Conservation (phyloP, 306 rosid genomes). For the Echinosophora koreensis region DNA sequence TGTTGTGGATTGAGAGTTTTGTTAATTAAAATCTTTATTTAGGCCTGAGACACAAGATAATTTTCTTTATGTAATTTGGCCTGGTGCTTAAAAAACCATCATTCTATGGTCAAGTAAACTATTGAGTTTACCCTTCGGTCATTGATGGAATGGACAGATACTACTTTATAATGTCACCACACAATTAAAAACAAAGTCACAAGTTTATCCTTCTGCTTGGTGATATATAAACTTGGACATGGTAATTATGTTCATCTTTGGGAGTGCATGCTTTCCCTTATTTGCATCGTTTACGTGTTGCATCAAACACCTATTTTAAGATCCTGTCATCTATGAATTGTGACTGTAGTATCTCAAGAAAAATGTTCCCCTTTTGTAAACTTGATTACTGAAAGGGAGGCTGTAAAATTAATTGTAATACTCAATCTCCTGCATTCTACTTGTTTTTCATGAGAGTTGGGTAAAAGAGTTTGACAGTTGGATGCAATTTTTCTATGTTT, state of each 20-base stretch:
- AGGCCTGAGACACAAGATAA: not conserved
- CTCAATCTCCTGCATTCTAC: not conserved
- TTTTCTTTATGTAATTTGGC: not conserved
- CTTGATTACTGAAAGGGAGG: not conserved
- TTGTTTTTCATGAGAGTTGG: not conserved
- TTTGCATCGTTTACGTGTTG: not conserved
- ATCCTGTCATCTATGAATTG: not conserved
- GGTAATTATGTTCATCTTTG: not conserved
- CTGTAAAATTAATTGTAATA: not conserved
- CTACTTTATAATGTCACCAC: not conserved
- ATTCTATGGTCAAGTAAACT: not conserved
- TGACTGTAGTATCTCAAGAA: not conserved
- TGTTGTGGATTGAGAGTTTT: conserved; percentile 3
- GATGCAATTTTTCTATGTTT: not conserved
- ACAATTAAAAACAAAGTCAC: not conserved
- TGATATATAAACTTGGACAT: not conserved
- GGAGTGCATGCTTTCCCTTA: not conserved
- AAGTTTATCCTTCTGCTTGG: not conserved
- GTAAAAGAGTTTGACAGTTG: not conserved
- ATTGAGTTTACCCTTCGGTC: not conserved
- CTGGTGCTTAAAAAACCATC: not conserved
- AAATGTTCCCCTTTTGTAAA: not conserved
- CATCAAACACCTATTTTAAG: not conserved
- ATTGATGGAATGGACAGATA: not conserved
- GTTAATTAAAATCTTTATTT: not conserved